Percentiles rank a stretch among this genome's conserved stretches.
Evolutionary conservation across 1,139 yeast species (phyloP).

Genomic region (Blastobotrys malaysiensis): DNA sequence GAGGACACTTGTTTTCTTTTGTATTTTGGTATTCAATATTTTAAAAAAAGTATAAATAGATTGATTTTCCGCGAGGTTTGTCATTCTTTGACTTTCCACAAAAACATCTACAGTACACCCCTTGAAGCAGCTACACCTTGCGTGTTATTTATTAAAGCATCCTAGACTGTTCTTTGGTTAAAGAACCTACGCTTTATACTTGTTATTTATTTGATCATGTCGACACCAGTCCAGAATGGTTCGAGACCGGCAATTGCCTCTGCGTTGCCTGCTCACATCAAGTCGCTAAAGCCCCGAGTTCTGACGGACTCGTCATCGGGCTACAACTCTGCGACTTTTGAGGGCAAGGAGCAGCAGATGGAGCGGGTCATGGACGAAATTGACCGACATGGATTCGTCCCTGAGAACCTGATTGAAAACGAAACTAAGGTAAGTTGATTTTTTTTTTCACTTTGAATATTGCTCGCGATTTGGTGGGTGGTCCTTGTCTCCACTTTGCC

Average conservation of each 20-base stretch:
- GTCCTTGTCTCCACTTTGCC: background rate
- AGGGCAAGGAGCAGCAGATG: constrained; percentile 76
- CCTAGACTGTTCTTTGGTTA: background rate
- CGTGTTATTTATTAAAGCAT: background rate
- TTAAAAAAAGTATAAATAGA: background rate
- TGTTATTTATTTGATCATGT: constrained; percentile 7
- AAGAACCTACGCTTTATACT: background rate
- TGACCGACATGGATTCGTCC: constrained; percentile 83
- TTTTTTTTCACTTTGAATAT: background rate
- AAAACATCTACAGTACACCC: background rate
- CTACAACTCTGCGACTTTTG: constrained; percentile 68
- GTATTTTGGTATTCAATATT: background rate
- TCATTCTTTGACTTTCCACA: background rate
- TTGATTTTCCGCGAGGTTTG: background rate
- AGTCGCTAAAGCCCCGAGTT: constrained; percentile 15
- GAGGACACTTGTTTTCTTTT: background rate
- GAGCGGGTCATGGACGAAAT: constrained; percentile 77
- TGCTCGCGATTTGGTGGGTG: no score
- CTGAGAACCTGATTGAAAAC: constrained; percentile 75
- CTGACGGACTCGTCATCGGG: constrained; percentile 39
- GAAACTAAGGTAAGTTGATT: constrained; percentile 50
- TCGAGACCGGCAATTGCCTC: constrained; percentile 5
- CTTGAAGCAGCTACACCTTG: background rate
- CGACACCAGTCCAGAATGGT: constrained; percentile 8
- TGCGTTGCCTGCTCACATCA: constrained; percentile 12